phyloP scores from a whole-genome alignment of 2,329 filamentous ascomycete genomes.

The Acephala macrosclerotiorum region DNA sequence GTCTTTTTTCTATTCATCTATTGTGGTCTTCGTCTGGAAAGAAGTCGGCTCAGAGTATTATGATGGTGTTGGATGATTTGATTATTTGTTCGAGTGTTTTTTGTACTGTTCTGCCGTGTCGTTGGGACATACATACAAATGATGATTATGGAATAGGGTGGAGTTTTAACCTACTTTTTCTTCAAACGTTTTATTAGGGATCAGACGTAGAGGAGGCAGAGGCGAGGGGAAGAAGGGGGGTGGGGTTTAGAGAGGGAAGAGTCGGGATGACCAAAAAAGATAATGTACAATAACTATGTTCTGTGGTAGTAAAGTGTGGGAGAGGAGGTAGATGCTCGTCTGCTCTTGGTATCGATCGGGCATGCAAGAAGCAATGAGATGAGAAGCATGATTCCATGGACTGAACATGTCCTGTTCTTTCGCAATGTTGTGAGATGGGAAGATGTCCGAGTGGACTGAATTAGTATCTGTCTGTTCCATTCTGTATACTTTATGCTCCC shows the following conservation, averaged over 20 bases:
- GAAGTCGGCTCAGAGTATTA: background rate
- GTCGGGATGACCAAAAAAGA: background rate
- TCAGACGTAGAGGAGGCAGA: background rate
- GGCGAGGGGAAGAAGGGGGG: background rate
- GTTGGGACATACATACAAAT: slow-evolving; percentile 8
- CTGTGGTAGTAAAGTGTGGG: background rate
- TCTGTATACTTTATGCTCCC: background rate
- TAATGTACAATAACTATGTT: slow-evolving; percentile 7
- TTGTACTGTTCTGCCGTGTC: background rate
- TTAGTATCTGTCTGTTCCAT: background rate
- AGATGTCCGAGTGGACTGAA: background rate
- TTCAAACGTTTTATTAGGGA: background rate
- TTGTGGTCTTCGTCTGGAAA: no score
- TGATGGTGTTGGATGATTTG: slow-evolving; percentile 1
- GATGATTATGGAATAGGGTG: slow-evolving; percentile 10
- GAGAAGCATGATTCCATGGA: background rate
- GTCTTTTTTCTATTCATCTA: background rate
- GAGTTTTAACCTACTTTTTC: slow-evolving; percentile 1
- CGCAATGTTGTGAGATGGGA: background rate
- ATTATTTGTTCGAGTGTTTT: background rate
- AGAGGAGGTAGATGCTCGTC: background rate
- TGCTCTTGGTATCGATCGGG: background rate
- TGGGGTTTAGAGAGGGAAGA: background rate
- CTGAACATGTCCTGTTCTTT: background rate
- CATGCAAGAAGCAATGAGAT: background rate